These are phyloP conservation scores for Pilobolus umbonatus DNA, from an alignment of 192 early-diverging fungal genomes.

Conservation along the genomic window DNA sequence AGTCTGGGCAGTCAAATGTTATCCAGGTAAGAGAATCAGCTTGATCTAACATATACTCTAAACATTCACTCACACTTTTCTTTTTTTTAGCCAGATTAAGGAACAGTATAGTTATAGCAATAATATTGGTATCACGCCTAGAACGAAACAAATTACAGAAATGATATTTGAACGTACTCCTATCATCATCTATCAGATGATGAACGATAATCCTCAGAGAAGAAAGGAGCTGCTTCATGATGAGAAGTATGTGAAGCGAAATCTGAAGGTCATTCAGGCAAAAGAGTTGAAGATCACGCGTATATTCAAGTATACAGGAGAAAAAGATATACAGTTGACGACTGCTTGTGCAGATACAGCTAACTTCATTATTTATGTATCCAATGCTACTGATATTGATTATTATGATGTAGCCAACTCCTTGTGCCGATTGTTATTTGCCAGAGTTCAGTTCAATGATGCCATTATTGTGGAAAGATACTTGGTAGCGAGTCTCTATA, in stretches of 20 bases:
- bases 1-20: constrained; percentile 64
- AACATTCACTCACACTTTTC: neutral
- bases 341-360: constrained; percentile 53
- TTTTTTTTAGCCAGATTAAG: constrained; percentile 29
- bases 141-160: constrained; percentile 50
- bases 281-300: constrained; percentile 59
- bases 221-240: constrained; percentile 42
- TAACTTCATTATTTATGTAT: constrained; percentile 37
- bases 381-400: constrained; percentile 54
- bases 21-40: constrained; percentile 45
- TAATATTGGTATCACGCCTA: constrained; percentile 32
- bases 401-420: constrained; percentile 78
- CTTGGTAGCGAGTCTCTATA: constrained; percentile 61
- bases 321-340: constrained; percentile 48
- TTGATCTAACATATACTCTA: neutral
- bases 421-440: constrained; percentile 63
- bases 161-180: constrained; percentile 72
- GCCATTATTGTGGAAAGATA: constrained; percentile 71
- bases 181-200: constrained; percentile 55
- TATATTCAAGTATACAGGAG: constrained; percentile 29
- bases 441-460: constrained; percentile 68
- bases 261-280: constrained; percentile 56
- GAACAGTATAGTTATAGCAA: constrained; percentile 52
- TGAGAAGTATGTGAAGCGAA: constrained; percentile 51
- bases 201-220: constrained; percentile 51